Conservation (phyloP, 2,329 filamentous ascomycete genomes). For the Neonectria neomacrospora region DNA sequence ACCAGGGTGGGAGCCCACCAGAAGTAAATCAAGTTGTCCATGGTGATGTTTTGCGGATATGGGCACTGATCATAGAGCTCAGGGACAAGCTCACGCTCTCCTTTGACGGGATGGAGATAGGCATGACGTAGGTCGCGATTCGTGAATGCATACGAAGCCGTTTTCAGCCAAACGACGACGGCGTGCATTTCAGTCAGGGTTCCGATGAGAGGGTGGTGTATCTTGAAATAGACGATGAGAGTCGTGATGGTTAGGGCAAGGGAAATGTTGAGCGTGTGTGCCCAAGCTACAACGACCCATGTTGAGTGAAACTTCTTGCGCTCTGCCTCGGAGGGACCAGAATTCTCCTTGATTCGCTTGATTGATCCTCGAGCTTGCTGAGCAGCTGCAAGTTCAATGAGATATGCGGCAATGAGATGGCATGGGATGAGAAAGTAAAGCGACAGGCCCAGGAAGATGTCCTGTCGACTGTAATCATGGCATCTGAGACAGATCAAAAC, state of each 20-base stretch:
- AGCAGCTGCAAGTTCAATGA: constrained; percentile 88
- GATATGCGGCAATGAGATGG: constrained; percentile 88
- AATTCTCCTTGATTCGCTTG: constrained; percentile 59
- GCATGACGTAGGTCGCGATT: constrained; percentile 95
- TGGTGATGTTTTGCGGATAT: constrained; percentile 91
- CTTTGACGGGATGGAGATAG: constrained; percentile 78
- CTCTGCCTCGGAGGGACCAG: constrained; percentile 64
- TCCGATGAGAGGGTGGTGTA: constrained; percentile 93
- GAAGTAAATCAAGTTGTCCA: constrained; percentile 90
- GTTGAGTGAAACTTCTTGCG: constrained; percentile 75
- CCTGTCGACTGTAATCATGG: constrained; percentile 85
- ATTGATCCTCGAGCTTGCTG: constrained; percentile 78
- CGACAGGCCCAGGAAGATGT: constrained; percentile 78
- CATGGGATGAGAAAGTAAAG: constrained; percentile 90
- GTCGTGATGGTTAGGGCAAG: constrained; percentile 84
- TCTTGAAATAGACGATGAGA: constrained; percentile 86
- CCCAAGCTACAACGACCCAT: constrained; percentile 83
- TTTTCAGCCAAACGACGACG: constrained; percentile 96
- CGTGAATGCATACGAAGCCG: constrained; percentile 93
- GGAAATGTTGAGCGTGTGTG: constrained; percentile 86
- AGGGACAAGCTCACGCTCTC: constrained; percentile 77
- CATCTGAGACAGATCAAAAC: constrained; percentile 92
- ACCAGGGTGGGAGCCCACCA: constrained; percentile 98
- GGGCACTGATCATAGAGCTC: constrained; percentile 85
- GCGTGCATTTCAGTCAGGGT: constrained; percentile 91